phyloP scores from a whole-genome alignment of 2,329 filamentous ascomycete genomes.

The Lachnellula suecica region DNA sequence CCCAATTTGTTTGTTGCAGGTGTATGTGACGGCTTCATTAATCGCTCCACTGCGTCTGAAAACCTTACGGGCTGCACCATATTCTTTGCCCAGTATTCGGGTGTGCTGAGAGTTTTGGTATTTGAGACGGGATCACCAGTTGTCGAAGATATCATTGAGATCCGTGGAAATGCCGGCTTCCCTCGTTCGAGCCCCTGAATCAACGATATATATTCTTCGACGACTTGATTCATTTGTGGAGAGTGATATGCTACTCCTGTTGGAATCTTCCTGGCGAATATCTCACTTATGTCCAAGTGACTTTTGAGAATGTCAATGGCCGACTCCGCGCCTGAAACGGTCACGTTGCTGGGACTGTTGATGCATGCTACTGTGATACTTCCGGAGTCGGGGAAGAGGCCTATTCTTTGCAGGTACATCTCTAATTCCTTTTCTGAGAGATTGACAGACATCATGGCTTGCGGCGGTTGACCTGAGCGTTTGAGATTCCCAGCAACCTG shows the following conservation, averaged over 20 bases:
- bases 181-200: too few species aligned
- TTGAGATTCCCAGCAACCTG: background rate
- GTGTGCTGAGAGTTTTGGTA: constrained; percentile 23
- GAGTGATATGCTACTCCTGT: constrained; percentile 29
- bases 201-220: constrained; percentile 26
- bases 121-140: constrained; percentile 25
- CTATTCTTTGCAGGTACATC: background rate
- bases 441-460: constrained; percentile 46
- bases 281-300: background rate
- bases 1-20: background rate
- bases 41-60: constrained; percentile 31
- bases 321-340: constrained; percentile 21
- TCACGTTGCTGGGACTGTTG: constrained; percentile 23
- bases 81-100: constrained; percentile 45
- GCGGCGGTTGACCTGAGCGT: background rate
- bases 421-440: constrained; percentile 14
- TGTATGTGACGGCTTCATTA: too few species aligned
- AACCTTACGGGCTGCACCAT: constrained; percentile 45
- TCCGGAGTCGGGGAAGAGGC: background rate
- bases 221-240: constrained; percentile 28
- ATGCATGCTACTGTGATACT: constrained; percentile 27
- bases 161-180: too few species aligned
- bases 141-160: constrained; percentile 45
- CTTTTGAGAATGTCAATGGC: constrained; percentile 2
- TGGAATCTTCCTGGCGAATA: constrained; percentile 20